Percentiles rank a stretch among this genome's conserved stretches.
Evolutionary conservation across 2,329 filamentous ascomycete species (phyloP).

Genomic region (Botrytis medusae): DNA sequence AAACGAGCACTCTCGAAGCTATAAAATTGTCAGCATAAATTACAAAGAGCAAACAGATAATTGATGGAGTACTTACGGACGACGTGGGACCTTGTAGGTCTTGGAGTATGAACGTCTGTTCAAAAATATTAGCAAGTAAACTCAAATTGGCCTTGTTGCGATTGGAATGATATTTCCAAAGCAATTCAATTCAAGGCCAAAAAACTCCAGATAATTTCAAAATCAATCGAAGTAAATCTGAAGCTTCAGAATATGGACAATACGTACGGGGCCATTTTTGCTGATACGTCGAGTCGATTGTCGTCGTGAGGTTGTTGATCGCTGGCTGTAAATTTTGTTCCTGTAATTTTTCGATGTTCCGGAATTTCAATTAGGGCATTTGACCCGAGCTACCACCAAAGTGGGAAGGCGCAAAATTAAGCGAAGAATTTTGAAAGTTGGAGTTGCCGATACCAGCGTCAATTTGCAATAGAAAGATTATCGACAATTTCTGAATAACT

Average conservation of each 20-base stretch:
- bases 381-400: conserved; percentile 15
- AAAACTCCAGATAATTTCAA: neutral
- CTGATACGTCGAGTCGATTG: conserved; percentile 25
- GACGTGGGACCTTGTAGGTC: conserved; percentile 98
- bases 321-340: conserved; percentile 14
- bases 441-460: conserved; percentile 12
- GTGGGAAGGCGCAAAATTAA: conserved; percentile 12
- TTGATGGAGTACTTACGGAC: conserved; percentile 49
- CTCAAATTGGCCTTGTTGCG: neutral
- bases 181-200: neutral
- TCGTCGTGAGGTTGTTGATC: conserved; percentile 21
- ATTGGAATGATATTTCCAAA: conserved; percentile 1
- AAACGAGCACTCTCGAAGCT: conserved; percentile 99
- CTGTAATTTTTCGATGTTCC: conserved; percentile 10
- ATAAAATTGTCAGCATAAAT: conserved; percentile 44
- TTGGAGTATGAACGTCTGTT: conserved; percentile 74
- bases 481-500: conserved; percentile 26
- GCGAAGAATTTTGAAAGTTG: conserved; percentile 20
- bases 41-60: neutral
- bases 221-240: neutral
- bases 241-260: neutral
- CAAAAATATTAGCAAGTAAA: conserved; percentile 11
- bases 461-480: conserved; percentile 19
- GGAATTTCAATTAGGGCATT: conserved; percentile 18
- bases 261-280: conserved; percentile 45